Percentiles rank a stretch among this genome's conserved stretches.
Evolutionary conservation across 805 yeast species (phyloP).

Genomic region (Ogataea ganodermae): DNA sequence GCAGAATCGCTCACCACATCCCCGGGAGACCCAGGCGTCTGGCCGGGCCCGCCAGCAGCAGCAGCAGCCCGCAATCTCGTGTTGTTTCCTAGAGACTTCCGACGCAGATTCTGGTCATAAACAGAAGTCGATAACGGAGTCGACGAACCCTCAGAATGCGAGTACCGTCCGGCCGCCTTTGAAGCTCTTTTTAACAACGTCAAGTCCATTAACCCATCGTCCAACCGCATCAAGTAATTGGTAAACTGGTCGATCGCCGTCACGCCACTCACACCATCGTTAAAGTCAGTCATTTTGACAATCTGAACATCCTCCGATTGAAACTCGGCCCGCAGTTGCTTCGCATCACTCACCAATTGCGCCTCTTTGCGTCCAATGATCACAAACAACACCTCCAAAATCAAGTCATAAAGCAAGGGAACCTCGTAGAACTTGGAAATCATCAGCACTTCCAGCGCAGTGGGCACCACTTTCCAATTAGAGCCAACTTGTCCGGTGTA

Average conservation of each 20-base stretch:
- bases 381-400: conserved; percentile 68
- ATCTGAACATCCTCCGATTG: conserved; percentile 12
- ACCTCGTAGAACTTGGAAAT: conserved; percentile 67
- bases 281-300: conserved; percentile 6
- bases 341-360: conserved; percentile 44
- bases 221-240: conserved; percentile 57
- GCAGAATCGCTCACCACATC: neutral
- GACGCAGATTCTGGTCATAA: conserved; percentile 1
- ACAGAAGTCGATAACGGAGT: conserved; percentile 5
- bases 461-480: conserved; percentile 71
- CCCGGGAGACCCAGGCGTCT: neutral
- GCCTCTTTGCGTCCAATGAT: conserved; percentile 69
- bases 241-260: conserved; percentile 50
- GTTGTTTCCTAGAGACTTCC: conserved; percentile 5
- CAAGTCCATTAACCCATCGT: conserved; percentile 65
- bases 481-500: conserved; percentile 81
- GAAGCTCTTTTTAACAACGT: conserved; percentile 52
- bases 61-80: conserved; percentile 2
- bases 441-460: conserved; percentile 62
- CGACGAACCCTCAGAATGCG: conserved; percentile 10
- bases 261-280: conserved; percentile 23
- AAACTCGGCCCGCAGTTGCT: conserved; percentile 31
- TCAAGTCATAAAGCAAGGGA: conserved; percentile 68
- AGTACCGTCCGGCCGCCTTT: conserved; percentile 30
- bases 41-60: neutral